Evolutionary conservation across 805 yeast species (phyloP).

Genomic region (Candida khao-thaluensis): DNA sequence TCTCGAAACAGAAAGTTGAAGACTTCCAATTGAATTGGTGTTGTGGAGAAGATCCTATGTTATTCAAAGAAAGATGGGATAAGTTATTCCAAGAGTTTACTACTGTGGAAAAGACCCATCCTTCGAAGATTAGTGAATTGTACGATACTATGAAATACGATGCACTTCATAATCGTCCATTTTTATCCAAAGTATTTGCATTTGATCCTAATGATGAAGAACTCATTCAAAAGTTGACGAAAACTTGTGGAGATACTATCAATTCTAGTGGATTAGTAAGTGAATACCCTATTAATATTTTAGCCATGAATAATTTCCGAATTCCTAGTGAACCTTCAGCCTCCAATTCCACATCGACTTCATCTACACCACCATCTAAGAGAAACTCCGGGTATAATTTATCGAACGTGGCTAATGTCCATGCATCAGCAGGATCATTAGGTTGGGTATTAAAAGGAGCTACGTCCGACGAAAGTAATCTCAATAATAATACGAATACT

Average conservation of each 20-base stretch:
- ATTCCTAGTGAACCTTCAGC: constrained; percentile 41
- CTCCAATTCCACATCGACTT: background rate
- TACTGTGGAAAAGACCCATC: constrained; percentile 93
- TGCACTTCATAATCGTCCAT: constrained; percentile 91
- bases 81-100: constrained; percentile 89
- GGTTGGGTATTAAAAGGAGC: constrained; percentile 68
- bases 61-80: constrained; percentile 96
- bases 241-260: constrained; percentile 42
- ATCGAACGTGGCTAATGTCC: constrained; percentile 19
- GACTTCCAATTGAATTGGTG: constrained; percentile 86
- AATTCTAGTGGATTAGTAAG: constrained; percentile 58
- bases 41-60: constrained; percentile 88
- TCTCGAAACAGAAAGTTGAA: constrained; percentile 61
- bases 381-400: constrained; percentile 24
- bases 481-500: constrained; percentile 19
- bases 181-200: constrained; percentile 77
- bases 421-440: constrained; percentile 58
- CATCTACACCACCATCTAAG: constrained; percentile 21
- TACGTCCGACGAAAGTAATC: constrained; percentile 19
- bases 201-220: constrained; percentile 49
- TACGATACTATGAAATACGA: constrained; percentile 99
- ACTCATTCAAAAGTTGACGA: constrained; percentile 35
- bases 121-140: constrained; percentile 92
- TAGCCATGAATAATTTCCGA: constrained; percentile 75
- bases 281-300: constrained; percentile 68